phyloP scores from a whole-genome alignment of 1,284 basidiomycete species.

The Ustanciosporium gigantosporum region DNA sequence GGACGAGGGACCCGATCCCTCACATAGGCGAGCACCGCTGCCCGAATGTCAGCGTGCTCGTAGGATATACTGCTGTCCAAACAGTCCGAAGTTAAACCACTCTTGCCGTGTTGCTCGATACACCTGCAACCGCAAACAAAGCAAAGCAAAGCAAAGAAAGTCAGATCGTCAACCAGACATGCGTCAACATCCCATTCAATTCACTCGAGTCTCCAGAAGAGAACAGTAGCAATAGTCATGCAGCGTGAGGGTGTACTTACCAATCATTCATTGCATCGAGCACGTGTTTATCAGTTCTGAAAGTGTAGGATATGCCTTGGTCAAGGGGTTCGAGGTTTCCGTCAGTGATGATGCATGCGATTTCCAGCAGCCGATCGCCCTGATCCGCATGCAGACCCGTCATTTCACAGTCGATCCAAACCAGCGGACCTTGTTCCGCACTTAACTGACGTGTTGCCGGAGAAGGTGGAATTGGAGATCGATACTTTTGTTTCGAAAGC shows the following conservation, averaged over 20 bases:
- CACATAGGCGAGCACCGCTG: constrained; percentile 63
- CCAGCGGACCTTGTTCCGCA: constrained; percentile 70
- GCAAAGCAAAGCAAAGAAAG: too few species aligned
- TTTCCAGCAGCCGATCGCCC: constrained; percentile 73
- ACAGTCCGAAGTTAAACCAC: constrained; percentile 45
- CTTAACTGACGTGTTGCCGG: constrained; percentile 21
- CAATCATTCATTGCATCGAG: constrained; percentile 65
- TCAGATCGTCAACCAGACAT: too few species aligned
- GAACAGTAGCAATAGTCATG: too few species aligned
- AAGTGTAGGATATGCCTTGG: constrained; percentile 72
- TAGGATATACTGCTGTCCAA: constrained; percentile 24
- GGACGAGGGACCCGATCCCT: constrained; percentile 63
- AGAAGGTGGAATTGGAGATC: constrained; percentile 45
- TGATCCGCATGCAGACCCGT: constrained; percentile 70
- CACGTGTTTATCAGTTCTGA: constrained; percentile 69
- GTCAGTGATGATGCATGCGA: constrained; percentile 77
- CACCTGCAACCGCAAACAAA: too few species aligned
- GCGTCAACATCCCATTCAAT: neutral
- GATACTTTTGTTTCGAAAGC: too few species aligned
- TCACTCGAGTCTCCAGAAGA: neutral
- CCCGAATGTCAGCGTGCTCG: constrained; percentile 61
- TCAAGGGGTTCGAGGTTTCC: constrained; percentile 76
- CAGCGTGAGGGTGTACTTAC: constrained; percentile 21
- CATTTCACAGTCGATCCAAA: constrained; percentile 91
- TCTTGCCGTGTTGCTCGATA: constrained; percentile 31